These are phyloP conservation scores for Oryza australiensis DNA, from an alignment of 176 grass and related monocot genomes.

Conservation along the genomic window DNA sequence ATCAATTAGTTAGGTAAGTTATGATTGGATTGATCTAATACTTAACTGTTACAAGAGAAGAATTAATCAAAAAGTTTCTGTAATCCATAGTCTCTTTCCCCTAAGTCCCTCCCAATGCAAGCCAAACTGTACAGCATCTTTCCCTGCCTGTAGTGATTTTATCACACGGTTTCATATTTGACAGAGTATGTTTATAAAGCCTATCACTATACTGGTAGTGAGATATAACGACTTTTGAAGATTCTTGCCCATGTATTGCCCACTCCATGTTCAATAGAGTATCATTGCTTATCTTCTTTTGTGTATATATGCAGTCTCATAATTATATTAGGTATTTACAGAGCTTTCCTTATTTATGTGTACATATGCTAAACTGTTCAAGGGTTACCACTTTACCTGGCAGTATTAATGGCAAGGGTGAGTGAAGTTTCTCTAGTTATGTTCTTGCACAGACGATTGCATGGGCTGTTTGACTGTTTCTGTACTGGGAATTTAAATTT, in stretches of 20 bases:
- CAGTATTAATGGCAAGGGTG: background rate
- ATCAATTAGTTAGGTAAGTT: too few relatives aligned
- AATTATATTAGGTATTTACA: background rate
- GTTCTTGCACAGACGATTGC: background rate
- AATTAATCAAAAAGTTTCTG: too few relatives aligned
- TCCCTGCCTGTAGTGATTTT: too few relatives aligned
- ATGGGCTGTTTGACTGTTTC: too few relatives aligned
- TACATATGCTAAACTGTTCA: background rate
- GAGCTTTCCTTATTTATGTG: background rate
- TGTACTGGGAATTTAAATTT: conserved; percentile 13
- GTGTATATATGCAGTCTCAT: too few relatives aligned
- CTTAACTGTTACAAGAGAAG: too few relatives aligned
- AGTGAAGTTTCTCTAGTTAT: background rate
- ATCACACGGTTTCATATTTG: too few relatives aligned
- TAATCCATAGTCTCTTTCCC: too few relatives aligned
- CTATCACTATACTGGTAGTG: too few relatives aligned
- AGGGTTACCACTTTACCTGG: background rate
- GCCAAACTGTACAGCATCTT: too few relatives aligned
- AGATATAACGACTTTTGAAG: background rate
- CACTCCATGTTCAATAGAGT: background rate
- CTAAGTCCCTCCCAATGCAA: too few relatives aligned
- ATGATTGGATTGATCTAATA: too few relatives aligned
- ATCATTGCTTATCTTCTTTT: background rate
- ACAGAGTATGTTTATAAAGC: background rate
- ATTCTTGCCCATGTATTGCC: background rate